Conservation (phyloP, 495 filamentous ascomycete genomes). For the Bathelium albidoporum region DNA sequence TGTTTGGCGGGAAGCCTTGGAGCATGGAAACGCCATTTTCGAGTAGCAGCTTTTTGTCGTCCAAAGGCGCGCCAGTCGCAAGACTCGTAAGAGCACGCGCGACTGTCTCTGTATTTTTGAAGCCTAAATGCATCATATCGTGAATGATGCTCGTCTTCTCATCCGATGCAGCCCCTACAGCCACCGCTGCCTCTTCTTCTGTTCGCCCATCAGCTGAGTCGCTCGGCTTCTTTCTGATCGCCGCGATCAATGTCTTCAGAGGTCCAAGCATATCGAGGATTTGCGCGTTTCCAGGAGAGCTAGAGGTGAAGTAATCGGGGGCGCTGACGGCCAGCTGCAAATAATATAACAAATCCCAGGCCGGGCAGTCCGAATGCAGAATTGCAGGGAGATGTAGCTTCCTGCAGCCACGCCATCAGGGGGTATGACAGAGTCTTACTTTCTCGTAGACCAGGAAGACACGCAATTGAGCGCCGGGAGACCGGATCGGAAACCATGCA, state of each 20-base stretch:
- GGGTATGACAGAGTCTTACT: too few species aligned
- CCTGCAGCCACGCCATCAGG: too few species aligned
- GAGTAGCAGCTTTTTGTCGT: conserved; percentile 31
- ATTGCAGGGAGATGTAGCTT: too few species aligned
- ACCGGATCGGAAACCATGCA: too few species aligned
- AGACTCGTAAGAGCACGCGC: conserved; percentile 24
- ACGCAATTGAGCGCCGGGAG: too few species aligned
- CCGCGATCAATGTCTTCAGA: conserved; percentile 24
- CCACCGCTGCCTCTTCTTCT: too few species aligned
- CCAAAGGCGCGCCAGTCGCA: conserved; percentile 29
- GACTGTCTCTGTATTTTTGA: conserved; percentile 25
- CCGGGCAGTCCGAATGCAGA: too few species aligned
- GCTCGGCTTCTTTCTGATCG: conserved; percentile 26
- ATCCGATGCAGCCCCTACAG: neutral
- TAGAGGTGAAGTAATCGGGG: too few species aligned
- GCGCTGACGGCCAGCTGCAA: too few species aligned
- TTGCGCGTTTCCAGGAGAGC: too few species aligned
- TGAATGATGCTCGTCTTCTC: conserved; percentile 25
- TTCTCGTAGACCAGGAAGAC: too few species aligned
- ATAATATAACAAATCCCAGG: too few species aligned
- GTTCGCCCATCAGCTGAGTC: conserved; percentile 29
- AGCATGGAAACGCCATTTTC: conserved; percentile 33
- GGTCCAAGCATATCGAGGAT: neutral
- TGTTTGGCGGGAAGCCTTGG: conserved; percentile 27
- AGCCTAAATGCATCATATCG: conserved; percentile 25